Evolutionary conservation across 148 eudicot species (phyloP).

Genomic region (Suaeda aralocaspica): DNA sequence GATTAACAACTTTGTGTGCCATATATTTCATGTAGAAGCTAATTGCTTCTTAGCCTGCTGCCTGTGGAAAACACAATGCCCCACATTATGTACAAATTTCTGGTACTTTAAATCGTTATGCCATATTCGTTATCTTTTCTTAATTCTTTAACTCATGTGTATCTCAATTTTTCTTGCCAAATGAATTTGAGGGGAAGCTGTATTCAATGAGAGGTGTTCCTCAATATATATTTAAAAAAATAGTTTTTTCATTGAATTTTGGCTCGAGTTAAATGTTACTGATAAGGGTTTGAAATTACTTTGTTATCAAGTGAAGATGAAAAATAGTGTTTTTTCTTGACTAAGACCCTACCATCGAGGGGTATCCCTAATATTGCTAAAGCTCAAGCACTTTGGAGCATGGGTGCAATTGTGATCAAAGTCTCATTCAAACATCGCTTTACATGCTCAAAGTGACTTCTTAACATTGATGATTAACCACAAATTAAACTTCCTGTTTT

Average conservation of each 20-base stretch:
- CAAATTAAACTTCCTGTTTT: too few relatives aligned
- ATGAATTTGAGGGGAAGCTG: background rate
- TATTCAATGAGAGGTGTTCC: background rate
- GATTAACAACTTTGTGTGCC: background rate
- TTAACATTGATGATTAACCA: too few relatives aligned
- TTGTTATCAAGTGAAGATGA: background rate
- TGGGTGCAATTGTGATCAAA: too few relatives aligned
- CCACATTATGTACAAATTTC: background rate
- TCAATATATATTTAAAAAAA: background rate
- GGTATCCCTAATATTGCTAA: too few relatives aligned
- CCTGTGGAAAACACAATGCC: background rate
- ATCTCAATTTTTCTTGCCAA: background rate
- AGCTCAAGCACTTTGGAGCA: too few relatives aligned
- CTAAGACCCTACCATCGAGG: too few relatives aligned
- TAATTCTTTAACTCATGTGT: background rate
- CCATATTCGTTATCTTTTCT: background rate
- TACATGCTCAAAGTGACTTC: too few relatives aligned
- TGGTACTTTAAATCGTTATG: background rate
- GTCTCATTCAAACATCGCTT: too few relatives aligned
- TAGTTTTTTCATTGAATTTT: background rate
- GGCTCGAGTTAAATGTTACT: background rate
- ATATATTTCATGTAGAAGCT: background rate
- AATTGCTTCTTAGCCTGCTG: background rate
- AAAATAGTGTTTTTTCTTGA: too few relatives aligned
- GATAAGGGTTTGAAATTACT: background rate